Evolutionary conservation across 176 grass and related monocot species (phyloP).

Genomic region (Oryza australiensis): DNA sequence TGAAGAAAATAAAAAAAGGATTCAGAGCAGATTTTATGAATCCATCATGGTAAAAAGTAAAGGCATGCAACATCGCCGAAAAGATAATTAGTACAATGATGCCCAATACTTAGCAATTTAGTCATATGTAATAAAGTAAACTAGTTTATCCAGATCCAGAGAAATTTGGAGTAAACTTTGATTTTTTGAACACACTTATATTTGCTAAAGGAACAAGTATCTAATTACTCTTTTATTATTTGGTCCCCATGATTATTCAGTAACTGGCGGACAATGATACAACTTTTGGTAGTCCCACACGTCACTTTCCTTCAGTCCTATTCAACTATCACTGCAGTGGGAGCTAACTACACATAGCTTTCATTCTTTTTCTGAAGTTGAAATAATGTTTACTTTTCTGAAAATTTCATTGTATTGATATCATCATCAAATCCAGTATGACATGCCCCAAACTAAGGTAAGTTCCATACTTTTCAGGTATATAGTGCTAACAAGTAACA

Average conservation of each 20-base stretch:
- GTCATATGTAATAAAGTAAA: background rate
- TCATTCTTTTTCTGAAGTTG: conserved; percentile 14
- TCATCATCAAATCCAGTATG: conserved; percentile 5
- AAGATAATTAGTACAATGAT: background rate
- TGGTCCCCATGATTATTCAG: no score
- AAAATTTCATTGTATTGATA: conserved; percentile 32
- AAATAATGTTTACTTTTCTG: background rate
- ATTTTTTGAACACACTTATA: background rate
- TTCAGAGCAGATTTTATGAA: background rate
- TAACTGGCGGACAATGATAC: no score
- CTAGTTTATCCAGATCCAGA: background rate
- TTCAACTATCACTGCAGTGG: background rate
- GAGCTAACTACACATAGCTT: conserved; percentile 32
- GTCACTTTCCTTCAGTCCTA: conserved; percentile 15
- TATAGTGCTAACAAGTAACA: background rate
- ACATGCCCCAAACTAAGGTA: conserved; percentile 13
- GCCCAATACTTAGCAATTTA: background rate
- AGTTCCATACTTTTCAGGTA: conserved; percentile 41
- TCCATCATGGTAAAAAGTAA: conserved; percentile 6
- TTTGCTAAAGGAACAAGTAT: conserved; percentile 12
- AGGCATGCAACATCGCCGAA: background rate
- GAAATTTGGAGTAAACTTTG: background rate
- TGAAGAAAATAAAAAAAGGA: conserved; percentile 16
- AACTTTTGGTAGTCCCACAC: no score
- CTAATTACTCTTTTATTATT: no score